Evolutionary conservation across 768 basidiomycete genomes (phyloP).

Genomic region (Lactifluus hygrophoroides): DNA sequence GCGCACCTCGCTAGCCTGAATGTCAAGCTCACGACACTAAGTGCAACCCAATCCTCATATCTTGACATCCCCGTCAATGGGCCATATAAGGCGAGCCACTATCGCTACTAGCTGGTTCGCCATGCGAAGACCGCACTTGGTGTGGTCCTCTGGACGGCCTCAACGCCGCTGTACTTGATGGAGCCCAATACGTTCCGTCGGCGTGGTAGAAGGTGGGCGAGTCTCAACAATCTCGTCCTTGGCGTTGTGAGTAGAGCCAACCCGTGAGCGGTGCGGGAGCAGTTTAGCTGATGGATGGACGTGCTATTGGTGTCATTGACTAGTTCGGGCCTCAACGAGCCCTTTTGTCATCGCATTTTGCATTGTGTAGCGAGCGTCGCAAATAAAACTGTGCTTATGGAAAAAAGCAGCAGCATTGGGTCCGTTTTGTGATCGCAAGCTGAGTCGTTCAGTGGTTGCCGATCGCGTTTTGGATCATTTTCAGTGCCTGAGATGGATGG

Average conservation of each 20-base stretch:
- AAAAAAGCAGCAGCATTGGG: background rate
- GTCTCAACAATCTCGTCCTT: constrained; percentile 36
- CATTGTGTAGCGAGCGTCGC: background rate
- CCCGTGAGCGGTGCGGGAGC: constrained; percentile 1
- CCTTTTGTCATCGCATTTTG: constrained; percentile 21
- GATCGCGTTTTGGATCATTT: constrained; percentile 1
- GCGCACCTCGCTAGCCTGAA: constrained; percentile 88
- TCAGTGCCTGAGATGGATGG: background rate
- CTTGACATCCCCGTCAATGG: constrained; percentile 83
- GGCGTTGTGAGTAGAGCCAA: constrained; percentile 8
- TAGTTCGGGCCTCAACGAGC: constrained; percentile 50
- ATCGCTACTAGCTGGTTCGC: constrained; percentile 45
- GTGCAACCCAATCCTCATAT: constrained; percentile 73
- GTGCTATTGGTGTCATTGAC: constrained; percentile 6
- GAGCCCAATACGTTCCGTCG: constrained; percentile 62
- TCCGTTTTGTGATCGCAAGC: background rate
- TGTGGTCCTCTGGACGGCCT: constrained; percentile 43
- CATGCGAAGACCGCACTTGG: constrained; percentile 6
- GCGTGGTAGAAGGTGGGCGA: constrained; percentile 43
- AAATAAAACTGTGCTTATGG: background rate
- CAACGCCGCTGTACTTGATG: constrained; percentile 51
- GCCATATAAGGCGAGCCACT: constrained; percentile 67
- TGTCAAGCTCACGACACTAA: constrained; percentile 83
- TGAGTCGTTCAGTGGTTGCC: background rate
- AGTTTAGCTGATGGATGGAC: constrained; percentile 12